Conservation (phyloP, 805 yeast genomes). For the Lachancea fermentati region DNA sequence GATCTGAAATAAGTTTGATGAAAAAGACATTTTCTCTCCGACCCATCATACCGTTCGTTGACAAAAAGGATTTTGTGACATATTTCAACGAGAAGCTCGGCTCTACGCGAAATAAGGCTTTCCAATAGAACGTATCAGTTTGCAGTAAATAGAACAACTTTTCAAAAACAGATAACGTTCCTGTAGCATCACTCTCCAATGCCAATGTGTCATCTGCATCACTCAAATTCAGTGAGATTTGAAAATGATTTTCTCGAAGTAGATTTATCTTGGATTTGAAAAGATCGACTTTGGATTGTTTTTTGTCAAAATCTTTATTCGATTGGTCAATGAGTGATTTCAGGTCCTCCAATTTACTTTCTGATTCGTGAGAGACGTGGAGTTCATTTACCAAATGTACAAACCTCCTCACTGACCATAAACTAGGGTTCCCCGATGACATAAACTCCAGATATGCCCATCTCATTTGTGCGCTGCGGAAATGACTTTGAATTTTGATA, state of each 20-base stretch:
- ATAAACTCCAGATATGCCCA: slow-evolving; percentile 70
- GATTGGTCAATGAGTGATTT: slow-evolving; percentile 66
- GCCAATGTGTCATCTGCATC: neutral
- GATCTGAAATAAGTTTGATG: slow-evolving; percentile 48
- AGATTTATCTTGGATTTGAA: slow-evolving; percentile 60
- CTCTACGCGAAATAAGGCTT: slow-evolving; percentile 43
- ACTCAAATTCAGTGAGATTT: slow-evolving; percentile 3
- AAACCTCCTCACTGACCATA: slow-evolving; percentile 70
- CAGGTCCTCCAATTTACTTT: slow-evolving; percentile 56
- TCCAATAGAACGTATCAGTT: slow-evolving; percentile 71
- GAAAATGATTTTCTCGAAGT: slow-evolving; percentile 8
- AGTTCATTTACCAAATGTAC: slow-evolving; percentile 68
- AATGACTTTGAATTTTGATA: slow-evolving; percentile 64
- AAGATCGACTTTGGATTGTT: slow-evolving; percentile 71
- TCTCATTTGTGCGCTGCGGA: slow-evolving; percentile 63
- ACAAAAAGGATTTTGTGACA: slow-evolving; percentile 26
- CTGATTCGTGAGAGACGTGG: slow-evolving; percentile 70
- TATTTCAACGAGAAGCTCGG: slow-evolving; percentile 26
- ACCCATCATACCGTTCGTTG: slow-evolving; percentile 28
- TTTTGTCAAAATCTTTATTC: slow-evolving; percentile 65
- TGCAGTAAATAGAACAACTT: slow-evolving; percentile 78
- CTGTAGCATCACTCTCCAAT: slow-evolving; percentile 2
- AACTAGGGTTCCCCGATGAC: slow-evolving; percentile 67
- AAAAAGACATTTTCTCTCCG: slow-evolving; percentile 66
- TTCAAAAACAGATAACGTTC: slow-evolving; percentile 43